phyloP scores from a whole-genome alignment of 2,329 filamentous ascomycete genomes.

The Aspergillus ruber region DNA sequence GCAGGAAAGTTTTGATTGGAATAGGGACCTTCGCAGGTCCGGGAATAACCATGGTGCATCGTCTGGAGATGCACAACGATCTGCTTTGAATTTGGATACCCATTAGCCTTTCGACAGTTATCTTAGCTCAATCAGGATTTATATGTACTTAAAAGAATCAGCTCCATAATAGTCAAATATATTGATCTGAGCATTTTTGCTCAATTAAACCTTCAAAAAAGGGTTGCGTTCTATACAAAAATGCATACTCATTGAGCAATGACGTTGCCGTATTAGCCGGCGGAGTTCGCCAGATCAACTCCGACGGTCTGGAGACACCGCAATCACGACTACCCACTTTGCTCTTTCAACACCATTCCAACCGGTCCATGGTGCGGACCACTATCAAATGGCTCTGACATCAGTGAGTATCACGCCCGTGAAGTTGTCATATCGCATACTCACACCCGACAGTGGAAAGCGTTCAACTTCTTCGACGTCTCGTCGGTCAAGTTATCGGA shows the following conservation, averaged over 20 bases:
- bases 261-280: constrained; percentile 8
- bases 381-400: constrained; percentile 38
- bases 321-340: constrained; percentile 13
- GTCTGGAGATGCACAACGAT: constrained; percentile 4
- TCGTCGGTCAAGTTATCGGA: constrained; percentile 72
- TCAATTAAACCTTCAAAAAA: background rate
- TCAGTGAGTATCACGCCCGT: constrained; percentile 25
- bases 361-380: constrained; percentile 25
- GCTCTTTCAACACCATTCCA: constrained; percentile 4
- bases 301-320: constrained; percentile 1
- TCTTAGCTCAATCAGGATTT: background rate
- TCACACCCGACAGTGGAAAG: constrained; percentile 70
- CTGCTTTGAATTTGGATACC: constrained; percentile 13
- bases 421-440: background rate
- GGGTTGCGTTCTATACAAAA: background rate
- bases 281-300: constrained; percentile 12
- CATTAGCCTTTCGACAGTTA: background rate
- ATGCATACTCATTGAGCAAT: background rate
- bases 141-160: background rate
- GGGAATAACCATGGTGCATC: constrained; percentile 9
- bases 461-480: constrained; percentile 99
- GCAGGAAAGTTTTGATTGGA: constrained; percentile 38
- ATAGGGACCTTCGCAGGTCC: constrained; percentile 24
- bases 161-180: background rate
- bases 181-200: too few relatives aligned